These are phyloP conservation scores for Daedalea quercina DNA, from an alignment of 768 basidiomycete genomes.

Conservation along the genomic window DNA sequence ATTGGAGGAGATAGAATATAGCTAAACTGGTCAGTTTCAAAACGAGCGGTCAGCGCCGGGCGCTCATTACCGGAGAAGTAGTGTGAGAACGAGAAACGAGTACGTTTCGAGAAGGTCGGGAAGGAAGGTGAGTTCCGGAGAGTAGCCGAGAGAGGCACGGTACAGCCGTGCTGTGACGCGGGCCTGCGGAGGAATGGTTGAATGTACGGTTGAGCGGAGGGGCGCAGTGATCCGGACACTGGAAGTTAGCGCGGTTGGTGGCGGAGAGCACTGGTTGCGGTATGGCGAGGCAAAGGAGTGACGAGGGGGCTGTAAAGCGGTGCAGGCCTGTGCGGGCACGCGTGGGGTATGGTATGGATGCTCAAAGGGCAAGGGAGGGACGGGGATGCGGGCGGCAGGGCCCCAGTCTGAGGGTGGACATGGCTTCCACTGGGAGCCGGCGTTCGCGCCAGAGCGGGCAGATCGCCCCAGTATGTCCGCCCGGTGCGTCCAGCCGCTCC, in stretches of 20 bases:
- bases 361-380: not conserved
- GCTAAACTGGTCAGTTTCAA: constrained; percentile 3
- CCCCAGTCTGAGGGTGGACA: not conserved
- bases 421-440: not conserved
- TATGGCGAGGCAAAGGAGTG: not conserved
- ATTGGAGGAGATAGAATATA: constrained; percentile 4
- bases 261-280: not conserved
- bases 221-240: constrained; percentile 1
- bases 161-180: constrained; percentile 1
- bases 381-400: not conserved
- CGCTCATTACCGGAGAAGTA: constrained; percentile 1
- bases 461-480: constrained; percentile 4
- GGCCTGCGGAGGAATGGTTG: not conserved
- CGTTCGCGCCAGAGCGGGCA: not conserved
- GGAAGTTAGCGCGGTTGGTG: not conserved
- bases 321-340: not conserved
- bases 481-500: not conserved
- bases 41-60: not conserved
- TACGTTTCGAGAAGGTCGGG: constrained; percentile 4
- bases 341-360: not conserved
- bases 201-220: not conserved
- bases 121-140: constrained; percentile 3
- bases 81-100: constrained; percentile 4
- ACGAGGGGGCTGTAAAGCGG: not conserved
- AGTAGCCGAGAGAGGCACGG: constrained; percentile 1